Conservation (phyloP, 2,329 filamentous ascomycete species). For the Ceratocystis alfenasii region DNA sequence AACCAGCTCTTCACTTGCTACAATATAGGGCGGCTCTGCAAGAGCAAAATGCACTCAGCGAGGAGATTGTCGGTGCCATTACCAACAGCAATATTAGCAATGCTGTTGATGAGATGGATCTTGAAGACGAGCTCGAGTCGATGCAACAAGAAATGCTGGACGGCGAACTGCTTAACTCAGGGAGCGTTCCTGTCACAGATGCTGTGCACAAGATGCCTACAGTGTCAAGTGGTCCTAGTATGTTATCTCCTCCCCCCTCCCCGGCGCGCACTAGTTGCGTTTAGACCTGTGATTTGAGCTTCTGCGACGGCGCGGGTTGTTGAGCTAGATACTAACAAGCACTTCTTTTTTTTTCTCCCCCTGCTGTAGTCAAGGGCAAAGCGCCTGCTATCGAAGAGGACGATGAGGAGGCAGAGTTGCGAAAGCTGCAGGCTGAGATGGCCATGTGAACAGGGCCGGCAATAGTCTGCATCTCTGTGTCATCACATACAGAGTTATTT, state of each 20-base stretch:
- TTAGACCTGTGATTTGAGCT: background rate
- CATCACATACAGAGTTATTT: constrained; percentile 4
- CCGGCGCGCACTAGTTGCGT: background rate
- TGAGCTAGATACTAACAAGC: background rate
- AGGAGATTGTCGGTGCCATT: constrained; percentile 83
- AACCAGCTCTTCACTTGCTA: constrained; percentile 12
- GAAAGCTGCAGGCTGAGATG: constrained; percentile 93
- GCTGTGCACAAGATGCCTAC: constrained; percentile 65
- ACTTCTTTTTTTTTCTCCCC: background rate
- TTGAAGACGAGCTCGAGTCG: constrained; percentile 73
- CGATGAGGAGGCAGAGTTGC: constrained; percentile 89
- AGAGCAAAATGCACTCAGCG: constrained; percentile 84
- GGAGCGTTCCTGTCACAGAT: constrained; percentile 69
- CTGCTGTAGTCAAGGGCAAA: constrained; percentile 39
- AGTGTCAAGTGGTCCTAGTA: constrained; percentile 63
- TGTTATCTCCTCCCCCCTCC: constrained; percentile 32
- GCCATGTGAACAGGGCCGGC: constrained; percentile 54
- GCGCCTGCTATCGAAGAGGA: constrained; percentile 53
- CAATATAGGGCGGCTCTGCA: constrained; percentile 66
- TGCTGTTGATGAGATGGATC: constrained; percentile 68
- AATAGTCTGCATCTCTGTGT: background rate
- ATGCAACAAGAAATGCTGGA: constrained; percentile 89
- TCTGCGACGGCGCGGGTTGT: too few species aligned
- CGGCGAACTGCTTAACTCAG: constrained; percentile 84
- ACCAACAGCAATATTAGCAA: constrained; percentile 56